A percentile compares a stretch with the other conserved stretches of the same genome.
phyloP scores from a whole-genome alignment of 139 green algal genomes.

The Trebouxia sp. region DNA sequence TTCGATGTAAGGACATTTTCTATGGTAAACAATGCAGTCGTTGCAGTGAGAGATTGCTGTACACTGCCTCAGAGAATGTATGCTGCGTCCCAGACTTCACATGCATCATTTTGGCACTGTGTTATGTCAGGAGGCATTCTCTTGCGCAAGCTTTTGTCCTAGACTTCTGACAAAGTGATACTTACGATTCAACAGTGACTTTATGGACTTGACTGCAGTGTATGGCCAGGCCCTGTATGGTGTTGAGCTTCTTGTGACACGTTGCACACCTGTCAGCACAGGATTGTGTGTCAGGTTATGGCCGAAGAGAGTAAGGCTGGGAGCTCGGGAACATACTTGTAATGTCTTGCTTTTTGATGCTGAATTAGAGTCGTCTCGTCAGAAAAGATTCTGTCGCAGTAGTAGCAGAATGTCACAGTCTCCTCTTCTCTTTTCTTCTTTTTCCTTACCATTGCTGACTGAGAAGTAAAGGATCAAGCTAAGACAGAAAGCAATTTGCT shows the following conservation, averaged over 20 bases:
- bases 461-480: neutral
- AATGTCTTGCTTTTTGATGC: constrained; percentile 92
- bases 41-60: too few relatives aligned
- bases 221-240: constrained; percentile 76
- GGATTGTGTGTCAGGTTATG: too few relatives aligned
- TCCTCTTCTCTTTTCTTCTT: constrained; percentile 63
- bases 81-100: too few relatives aligned
- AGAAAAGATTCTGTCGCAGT: constrained; percentile 85
- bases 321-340: too few relatives aligned
- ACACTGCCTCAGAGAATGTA: too few relatives aligned
- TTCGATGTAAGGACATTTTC: too few relatives aligned
- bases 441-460: constrained; percentile 56
- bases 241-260: constrained; percentile 83
- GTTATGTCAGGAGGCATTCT: neutral
- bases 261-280: neutral
- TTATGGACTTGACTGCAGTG: constrained; percentile 92
- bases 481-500: neutral
- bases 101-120: neutral
- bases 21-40: too few relatives aligned
- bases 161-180: neutral
- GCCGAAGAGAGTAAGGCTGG: too few relatives aligned
- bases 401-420: constrained; percentile 79
- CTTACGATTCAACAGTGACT: constrained; percentile 65
- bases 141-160: too few relatives aligned
- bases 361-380: constrained; percentile 87